Evolutionary conservation across 495 filamentous ascomycete genomes (phyloP).

Genomic region (Amphirosellinia nigrospora): DNA sequence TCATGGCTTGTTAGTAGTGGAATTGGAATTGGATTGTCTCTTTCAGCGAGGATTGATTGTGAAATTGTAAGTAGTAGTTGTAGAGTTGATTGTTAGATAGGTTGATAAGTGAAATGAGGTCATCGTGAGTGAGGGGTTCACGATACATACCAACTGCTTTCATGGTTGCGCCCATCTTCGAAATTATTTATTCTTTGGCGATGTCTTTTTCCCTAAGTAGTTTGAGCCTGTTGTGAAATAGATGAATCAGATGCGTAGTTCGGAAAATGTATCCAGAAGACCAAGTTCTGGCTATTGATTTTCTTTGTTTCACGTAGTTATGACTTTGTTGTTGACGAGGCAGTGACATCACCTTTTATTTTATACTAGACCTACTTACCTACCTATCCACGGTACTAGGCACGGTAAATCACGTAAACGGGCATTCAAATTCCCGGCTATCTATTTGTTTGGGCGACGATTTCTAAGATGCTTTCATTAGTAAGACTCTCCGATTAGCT

Average conservation of each 20-base stretch:
- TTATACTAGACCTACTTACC: background rate
- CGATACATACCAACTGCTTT: constrained; percentile 42
- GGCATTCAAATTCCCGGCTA: background rate
- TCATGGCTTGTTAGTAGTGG: constrained; percentile 13
- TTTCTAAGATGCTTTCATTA: constrained; percentile 1
- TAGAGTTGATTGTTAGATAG: background rate
- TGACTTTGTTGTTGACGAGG: background rate
- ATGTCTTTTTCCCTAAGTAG: background rate
- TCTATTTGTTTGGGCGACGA: background rate
- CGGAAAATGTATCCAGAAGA: background rate
- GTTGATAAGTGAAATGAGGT: constrained; percentile 10
- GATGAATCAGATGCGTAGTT: background rate
- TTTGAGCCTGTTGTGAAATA: background rate
- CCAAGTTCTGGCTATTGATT: background rate
- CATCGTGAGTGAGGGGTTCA: constrained; percentile 14
- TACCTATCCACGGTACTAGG: too few species aligned
- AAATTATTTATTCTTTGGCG: background rate
- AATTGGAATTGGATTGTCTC: too few species aligned
- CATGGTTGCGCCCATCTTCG: constrained; percentile 34
- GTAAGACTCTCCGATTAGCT: background rate
- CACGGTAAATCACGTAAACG: background rate
- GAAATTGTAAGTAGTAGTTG: background rate
- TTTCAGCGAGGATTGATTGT: background rate
- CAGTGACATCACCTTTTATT: constrained; percentile 2
- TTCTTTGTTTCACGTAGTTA: background rate